These are phyloP conservation scores for Ustilago shanxiensis DNA, from an alignment of 1,284 basidiomycete genomes.

Conservation along the genomic window DNA sequence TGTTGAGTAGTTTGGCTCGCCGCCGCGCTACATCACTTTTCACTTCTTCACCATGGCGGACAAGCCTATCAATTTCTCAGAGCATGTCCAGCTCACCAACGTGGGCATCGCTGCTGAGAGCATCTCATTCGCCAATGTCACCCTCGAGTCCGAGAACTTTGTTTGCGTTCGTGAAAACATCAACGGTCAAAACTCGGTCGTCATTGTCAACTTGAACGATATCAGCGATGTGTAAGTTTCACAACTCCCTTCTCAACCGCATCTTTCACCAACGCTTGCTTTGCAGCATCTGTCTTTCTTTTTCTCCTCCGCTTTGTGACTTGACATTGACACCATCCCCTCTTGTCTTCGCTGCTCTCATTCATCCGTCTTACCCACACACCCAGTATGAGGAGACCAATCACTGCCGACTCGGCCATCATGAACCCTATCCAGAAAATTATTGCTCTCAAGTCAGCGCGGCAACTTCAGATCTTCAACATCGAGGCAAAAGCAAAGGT, in stretches of 20 bases:
- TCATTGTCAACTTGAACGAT: slow-evolving; percentile 69
- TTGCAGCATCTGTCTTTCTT: neutral
- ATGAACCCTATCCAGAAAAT: slow-evolving; percentile 99
- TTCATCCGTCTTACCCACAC: neutral
- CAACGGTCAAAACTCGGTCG: slow-evolving; percentile 63
- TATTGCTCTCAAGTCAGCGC: slow-evolving; percentile 85
- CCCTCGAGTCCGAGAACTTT: slow-evolving; percentile 95
- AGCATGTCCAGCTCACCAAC: slow-evolving; percentile 83
- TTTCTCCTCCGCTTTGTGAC: too few relatives aligned
- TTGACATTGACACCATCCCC: neutral
- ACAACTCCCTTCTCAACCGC: neutral
- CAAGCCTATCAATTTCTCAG: slow-evolving; percentile 67
- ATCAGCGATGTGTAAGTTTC: slow-evolving; percentile 61
- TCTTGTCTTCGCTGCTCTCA: neutral
- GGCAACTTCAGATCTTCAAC: slow-evolving; percentile 96
- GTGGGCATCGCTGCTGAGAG: slow-evolving; percentile 95
- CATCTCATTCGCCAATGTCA: slow-evolving; percentile 96
- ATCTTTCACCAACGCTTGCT: neutral
- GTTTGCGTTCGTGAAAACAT: slow-evolving; percentile 85
- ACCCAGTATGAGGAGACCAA: slow-evolving; percentile 87
- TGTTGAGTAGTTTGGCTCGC: slow-evolving; percentile 13
- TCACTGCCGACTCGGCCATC: slow-evolving; percentile 97
- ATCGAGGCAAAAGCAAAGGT: slow-evolving; percentile 96
- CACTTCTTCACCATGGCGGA: slow-evolving; percentile 61
- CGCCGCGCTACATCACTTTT: slow-evolving; percentile 13